phyloP scores from a whole-genome alignment of 148 eudicot species.

The Chenopodium quinoa region DNA sequence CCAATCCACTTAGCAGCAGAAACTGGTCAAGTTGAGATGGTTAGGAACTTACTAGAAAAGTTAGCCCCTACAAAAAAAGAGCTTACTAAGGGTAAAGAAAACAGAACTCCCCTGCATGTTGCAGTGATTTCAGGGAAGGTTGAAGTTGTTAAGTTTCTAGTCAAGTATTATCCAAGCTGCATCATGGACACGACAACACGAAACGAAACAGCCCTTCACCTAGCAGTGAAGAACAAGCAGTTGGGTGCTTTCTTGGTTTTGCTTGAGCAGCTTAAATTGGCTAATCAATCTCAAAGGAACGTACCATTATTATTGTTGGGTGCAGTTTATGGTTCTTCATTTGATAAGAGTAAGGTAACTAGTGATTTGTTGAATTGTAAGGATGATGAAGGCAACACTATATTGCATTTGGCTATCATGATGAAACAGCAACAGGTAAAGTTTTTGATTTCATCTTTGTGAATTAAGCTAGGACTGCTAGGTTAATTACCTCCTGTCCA shows the following conservation, averaged over 20 bases:
- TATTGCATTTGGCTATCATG: conserved; percentile 18
- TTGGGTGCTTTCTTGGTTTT: conserved; percentile 15
- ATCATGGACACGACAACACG: conserved; percentile 15
- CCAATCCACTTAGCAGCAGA: conserved; percentile 25
- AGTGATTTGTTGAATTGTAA: conserved; percentile 7
- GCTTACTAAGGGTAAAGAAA: conserved; percentile 9
- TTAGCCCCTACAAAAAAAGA: neutral
- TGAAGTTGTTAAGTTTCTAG: conserved; percentile 16
- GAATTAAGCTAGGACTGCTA: too few species aligned
- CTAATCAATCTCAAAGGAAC: neutral
- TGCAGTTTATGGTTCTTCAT: neutral
- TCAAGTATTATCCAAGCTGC: neutral
- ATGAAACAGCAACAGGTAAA: conserved; percentile 13
- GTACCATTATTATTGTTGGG: neutral
- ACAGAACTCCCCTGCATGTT: conserved; percentile 20
- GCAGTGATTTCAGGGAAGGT: conserved; percentile 16
- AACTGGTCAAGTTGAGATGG: conserved; percentile 17
- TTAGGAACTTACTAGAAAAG: conserved; percentile 1
- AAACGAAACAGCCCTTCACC: conserved; percentile 21
- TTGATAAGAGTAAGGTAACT: neutral
- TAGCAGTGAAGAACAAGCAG: conserved; percentile 24
- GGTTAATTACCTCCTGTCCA: too few species aligned
- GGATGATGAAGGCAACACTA: conserved; percentile 16
- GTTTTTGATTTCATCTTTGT: too few species aligned
- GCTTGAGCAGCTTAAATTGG: conserved; percentile 12